phyloP scores from a whole-genome alignment of 2,329 filamentous ascomycete species.

The Scortechinia acanthostroma region DNA sequence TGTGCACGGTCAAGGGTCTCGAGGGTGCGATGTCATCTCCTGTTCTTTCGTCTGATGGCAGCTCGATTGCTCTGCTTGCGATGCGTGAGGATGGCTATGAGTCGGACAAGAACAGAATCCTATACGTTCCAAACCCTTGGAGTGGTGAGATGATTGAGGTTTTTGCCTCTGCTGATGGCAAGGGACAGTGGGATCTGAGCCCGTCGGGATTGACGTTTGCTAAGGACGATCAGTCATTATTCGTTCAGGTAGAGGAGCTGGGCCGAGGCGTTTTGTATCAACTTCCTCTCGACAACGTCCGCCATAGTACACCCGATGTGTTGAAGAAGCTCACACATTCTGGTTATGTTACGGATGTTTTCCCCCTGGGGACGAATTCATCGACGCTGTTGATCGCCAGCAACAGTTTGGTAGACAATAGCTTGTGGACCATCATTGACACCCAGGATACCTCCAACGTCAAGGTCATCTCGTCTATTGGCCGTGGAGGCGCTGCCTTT shows the following conservation, averaged over 20 bases:
- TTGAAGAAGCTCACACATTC: constrained; percentile 25
- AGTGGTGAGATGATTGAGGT: constrained; percentile 22
- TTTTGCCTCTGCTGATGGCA: constrained; percentile 22
- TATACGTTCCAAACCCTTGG: constrained; percentile 29
- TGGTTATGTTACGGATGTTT: constrained; percentile 28
- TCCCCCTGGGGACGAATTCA: constrained; percentile 19
- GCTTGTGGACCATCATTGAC: constrained; percentile 28
- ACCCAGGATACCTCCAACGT: constrained; percentile 16
- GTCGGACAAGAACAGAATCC: constrained; percentile 32
- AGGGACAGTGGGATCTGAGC: constrained; percentile 29
- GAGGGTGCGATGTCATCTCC: constrained; percentile 33
- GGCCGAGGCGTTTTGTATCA: constrained; percentile 31
- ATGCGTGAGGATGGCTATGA: constrained; percentile 35
- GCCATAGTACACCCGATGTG: constrained; percentile 14
- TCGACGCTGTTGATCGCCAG: constrained; percentile 28
- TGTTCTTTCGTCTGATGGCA: constrained; percentile 30
- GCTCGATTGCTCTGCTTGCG: constrained; percentile 28
- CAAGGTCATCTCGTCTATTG: constrained; percentile 24
- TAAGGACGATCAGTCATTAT: constrained; percentile 26
- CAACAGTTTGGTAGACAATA: constrained; percentile 32
- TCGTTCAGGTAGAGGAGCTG: constrained; percentile 28
- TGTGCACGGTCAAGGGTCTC: constrained; percentile 20
- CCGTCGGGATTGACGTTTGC: constrained; percentile 28
- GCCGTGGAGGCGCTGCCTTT: constrained; percentile 22
- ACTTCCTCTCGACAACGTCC: constrained; percentile 16